Percentiles rank a stretch among this genome's conserved stretches.
phyloP scores from a whole-genome alignment of 2,329 filamentous ascomycete genomes.

The Fusarium sp. region DNA sequence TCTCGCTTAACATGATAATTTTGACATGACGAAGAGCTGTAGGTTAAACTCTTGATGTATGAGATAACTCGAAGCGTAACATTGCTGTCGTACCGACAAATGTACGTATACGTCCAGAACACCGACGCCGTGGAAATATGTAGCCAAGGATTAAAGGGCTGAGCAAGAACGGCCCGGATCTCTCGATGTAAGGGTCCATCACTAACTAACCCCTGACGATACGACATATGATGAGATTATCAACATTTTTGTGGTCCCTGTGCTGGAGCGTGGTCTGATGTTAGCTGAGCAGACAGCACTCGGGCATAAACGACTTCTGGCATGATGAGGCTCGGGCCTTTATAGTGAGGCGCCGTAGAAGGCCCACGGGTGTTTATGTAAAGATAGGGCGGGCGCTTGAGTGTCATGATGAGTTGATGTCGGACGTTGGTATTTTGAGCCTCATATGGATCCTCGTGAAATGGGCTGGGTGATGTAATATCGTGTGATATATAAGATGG shows the following conservation, averaged over 20 bases:
- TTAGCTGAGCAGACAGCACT: neutral
- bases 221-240: conserved; percentile 7
- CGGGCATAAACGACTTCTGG: conserved; percentile 6
- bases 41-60: neutral
- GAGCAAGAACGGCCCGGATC: conserved; percentile 9
- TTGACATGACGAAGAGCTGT: neutral
- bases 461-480: too few relatives aligned
- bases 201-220: neutral
- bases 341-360: neutral
- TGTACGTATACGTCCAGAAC: conserved; percentile 10
- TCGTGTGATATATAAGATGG: too few relatives aligned
- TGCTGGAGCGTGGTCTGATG: conserved; percentile 15
- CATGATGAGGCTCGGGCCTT: conserved; percentile 13
- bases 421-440: too few relatives aligned
- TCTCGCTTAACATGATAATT: too few relatives aligned
- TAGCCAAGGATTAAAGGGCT: conserved; percentile 26
- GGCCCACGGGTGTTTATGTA: neutral
- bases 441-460: too few relatives aligned
- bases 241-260: conserved; percentile 9
- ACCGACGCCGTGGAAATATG: conserved; percentile 12
- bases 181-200: neutral
- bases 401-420: neutral
- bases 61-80: neutral
- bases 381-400: too few relatives aligned
- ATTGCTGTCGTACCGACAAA: conserved; percentile 8